Evolutionary conservation across 768 basidiomycete species (phyloP), one percentile per base, ranked within the genome.

Genomic region (Phaffia australis): DNA sequence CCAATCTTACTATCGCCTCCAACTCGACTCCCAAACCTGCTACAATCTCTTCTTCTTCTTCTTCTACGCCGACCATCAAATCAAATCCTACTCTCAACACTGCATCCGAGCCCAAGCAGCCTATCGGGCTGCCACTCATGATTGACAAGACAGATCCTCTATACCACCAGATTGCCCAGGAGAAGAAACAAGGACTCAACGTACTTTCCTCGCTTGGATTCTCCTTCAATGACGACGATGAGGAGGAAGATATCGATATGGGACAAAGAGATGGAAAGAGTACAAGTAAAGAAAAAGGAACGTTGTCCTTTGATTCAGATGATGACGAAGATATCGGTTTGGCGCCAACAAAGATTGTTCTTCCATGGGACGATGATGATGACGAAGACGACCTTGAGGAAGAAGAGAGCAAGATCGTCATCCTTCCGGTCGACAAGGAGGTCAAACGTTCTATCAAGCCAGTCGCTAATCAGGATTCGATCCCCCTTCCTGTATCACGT

Each of bases 161-260:
- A 35, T 54, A 51, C 8, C 14, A 16, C 7, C 54, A 35, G 25
- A 52, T 67, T 56, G 59, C 49, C 7, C 60, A 52, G 19, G 66
- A 67, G 42, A 62, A 56, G 47, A 32, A 46, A 14, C 54, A 61
- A 11, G 66, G 66, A 18, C 46, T 67, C 46, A 56, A 60, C 29
- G 60, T 63, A 16, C 50, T 60, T 27, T 46, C 47, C 66, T 62
- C 60, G 49, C 52, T 60, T 32, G 35, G 35, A 42, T 42, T 42
- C 11, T 42, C 35, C 19, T 60, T 60, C 23, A 23, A 29, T 2
- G 47, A 6, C 46, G 59, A n/a, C 47, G 59, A 23, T 8, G 35
- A 49, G 21, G 46, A 49, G n/a, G 59, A 23, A 16, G 35, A 42
- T 11, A 11, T 42, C 11, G 6, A 42, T 11, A 42, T 42, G 35